Evolutionary conservation across 805 yeast genomes (phyloP).

Genomic region (Suhomyces tanzawaensis): DNA sequence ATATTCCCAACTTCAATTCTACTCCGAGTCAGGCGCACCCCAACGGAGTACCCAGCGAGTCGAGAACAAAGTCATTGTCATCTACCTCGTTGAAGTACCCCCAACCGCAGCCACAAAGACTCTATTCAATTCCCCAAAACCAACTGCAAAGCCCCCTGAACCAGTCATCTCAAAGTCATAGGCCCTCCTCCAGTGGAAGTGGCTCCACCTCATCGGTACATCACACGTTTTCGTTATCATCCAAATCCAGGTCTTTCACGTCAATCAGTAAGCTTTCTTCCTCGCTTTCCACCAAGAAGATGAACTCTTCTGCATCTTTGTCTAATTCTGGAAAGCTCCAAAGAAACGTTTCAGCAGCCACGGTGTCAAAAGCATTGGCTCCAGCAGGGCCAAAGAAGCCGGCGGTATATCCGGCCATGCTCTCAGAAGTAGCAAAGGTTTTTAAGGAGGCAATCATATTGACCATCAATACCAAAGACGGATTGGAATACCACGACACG

Average conservation of each 20-base stretch:
- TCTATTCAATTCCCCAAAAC: slow-evolving; percentile 8
- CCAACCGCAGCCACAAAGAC: slow-evolving; percentile 7
- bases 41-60: slow-evolving; percentile 2
- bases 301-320: slow-evolving; percentile 32
- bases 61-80: slow-evolving; percentile 31
- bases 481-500: slow-evolving; percentile 86
- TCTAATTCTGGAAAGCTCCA: slow-evolving; percentile 24
- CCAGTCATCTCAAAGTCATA: slow-evolving; percentile 3
- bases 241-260: slow-evolving; percentile 41
- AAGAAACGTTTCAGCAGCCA: slow-evolving; percentile 26
- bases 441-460: slow-evolving; percentile 68
- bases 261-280: slow-evolving; percentile 41
- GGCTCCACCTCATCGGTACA: slow-evolving; percentile 19
- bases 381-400: slow-evolving; percentile 49
- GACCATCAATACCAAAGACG: slow-evolving; percentile 84
- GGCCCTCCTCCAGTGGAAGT: slow-evolving; percentile 16
- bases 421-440: slow-evolving; percentile 78
- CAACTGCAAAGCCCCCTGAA: slow-evolving; percentile 3
- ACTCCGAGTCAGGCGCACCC: slow-evolving; percentile 2
- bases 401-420: slow-evolving; percentile 81
- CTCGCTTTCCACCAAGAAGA: slow-evolving; percentile 39
- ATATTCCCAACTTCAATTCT: slow-evolving; percentile 10
- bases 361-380: slow-evolving; percentile 13
- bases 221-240: slow-evolving; percentile 37
- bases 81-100: slow-evolving; percentile 16